phyloP scores from a whole-genome alignment of 2,329 filamentous ascomycete species.

The Colletotrichum sp. region DNA sequence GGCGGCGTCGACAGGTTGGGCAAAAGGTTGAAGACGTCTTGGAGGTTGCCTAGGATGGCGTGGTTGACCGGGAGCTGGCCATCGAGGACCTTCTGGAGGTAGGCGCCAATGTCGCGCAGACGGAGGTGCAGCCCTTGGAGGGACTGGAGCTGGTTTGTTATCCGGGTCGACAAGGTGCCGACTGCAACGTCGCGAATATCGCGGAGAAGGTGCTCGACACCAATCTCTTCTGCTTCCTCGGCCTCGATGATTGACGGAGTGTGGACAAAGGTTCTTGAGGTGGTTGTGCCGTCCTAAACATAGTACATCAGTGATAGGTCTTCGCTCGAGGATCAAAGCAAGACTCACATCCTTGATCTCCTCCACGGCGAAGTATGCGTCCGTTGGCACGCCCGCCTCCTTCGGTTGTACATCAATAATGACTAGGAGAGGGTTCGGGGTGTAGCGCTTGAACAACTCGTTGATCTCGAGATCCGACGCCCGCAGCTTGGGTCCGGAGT shows the following conservation, averaged over 20 bases:
- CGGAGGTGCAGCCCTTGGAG: constrained; percentile 94
- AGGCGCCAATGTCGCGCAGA: constrained; percentile 92
- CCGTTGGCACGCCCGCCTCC: constrained; percentile 95
- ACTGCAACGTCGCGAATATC: constrained; percentile 98
- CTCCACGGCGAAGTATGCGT: constrained; percentile 98
- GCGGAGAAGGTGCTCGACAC: constrained; percentile 94
- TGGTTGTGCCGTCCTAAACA: constrained; percentile 89
- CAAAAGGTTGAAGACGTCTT: constrained; percentile 98
- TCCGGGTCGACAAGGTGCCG: constrained; percentile 92
- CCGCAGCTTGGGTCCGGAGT: constrained; percentile 94
- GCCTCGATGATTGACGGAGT: constrained; percentile 98
- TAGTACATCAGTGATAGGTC: constrained; percentile 13
- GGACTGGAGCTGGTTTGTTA: constrained; percentile 97
- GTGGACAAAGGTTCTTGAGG: constrained; percentile 96
- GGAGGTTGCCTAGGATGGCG: constrained; percentile 95
- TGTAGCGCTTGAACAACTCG: constrained; percentile 99
- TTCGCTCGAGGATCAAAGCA: not conserved
- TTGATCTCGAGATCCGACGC: constrained; percentile 99
- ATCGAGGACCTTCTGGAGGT: constrained; percentile 94
- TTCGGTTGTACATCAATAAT: constrained; percentile 99
- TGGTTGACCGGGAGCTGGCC: constrained; percentile 95
- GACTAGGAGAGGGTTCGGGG: constrained; percentile 91
- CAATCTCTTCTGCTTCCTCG: constrained; percentile 98
- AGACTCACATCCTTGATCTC: constrained; percentile 95
- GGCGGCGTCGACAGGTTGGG: constrained; percentile 93